Evolutionary conservation across 2,329 filamentous ascomycete genomes (phyloP).

Genomic region (Calonectria fujianensis): DNA sequence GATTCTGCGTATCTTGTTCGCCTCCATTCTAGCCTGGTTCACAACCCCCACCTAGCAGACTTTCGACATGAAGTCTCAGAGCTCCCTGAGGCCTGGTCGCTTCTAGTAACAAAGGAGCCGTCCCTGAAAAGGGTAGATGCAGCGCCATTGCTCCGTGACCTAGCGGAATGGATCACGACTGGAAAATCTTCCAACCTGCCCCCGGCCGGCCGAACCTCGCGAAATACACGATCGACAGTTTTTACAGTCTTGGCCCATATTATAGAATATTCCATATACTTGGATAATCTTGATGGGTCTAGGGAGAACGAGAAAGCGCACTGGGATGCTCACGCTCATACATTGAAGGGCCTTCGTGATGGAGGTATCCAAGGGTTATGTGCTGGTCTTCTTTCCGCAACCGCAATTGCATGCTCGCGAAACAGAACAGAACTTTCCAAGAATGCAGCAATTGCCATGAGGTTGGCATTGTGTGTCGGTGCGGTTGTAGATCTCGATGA

Average conservation of each 20-base stretch:
- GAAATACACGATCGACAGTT: conserved; percentile 5
- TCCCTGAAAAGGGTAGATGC: conserved; percentile 8
- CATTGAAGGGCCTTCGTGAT: background rate
- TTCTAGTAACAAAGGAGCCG: background rate
- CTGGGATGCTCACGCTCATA: background rate
- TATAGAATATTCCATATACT: conserved; percentile 10
- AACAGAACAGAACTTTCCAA: background rate
- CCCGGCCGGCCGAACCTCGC: conserved; percentile 1
- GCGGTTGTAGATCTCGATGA: conserved; percentile 19
- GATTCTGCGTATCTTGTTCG: conserved; percentile 6
- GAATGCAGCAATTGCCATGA: conserved; percentile 1
- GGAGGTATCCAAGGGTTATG: conserved; percentile 3
- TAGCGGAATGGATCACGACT: background rate
- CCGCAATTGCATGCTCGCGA: background rate
- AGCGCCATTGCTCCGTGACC: background rate
- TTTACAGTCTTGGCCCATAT: conserved; percentile 17
- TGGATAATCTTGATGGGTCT: background rate
- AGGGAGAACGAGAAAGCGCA: too few species aligned
- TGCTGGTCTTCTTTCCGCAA: conserved; percentile 9
- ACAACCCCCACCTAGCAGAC: conserved; percentile 1
- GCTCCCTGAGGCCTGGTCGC: conserved; percentile 1
- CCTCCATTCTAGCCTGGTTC: conserved; percentile 1
- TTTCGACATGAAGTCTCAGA: conserved; percentile 10
- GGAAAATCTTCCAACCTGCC: background rate
- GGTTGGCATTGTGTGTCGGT: conserved; percentile 6